Evolutionary conservation across 2,329 filamentous ascomycete genomes (phyloP).

Genomic region (Fusarium xyrophilum): DNA sequence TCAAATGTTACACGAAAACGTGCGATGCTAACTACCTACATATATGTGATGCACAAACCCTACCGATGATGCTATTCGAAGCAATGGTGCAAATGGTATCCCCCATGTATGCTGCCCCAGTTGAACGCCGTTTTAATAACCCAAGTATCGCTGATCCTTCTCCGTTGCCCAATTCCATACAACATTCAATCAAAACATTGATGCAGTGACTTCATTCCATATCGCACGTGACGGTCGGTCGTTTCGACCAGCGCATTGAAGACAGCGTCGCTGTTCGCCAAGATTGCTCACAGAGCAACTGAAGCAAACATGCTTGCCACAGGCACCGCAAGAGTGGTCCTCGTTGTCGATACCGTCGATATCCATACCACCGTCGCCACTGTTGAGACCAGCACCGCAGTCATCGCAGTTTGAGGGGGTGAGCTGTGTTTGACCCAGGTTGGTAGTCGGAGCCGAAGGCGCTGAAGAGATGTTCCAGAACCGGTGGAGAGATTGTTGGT

Average conservation of each 20-base stretch:
- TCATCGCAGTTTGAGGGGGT: slow-evolving; percentile 58
- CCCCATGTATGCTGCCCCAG: slow-evolving; percentile 8
- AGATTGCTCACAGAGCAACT: slow-evolving; percentile 66
- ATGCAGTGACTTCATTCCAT: slow-evolving; percentile 31
- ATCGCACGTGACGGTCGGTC: slow-evolving; percentile 24
- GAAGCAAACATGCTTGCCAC: slow-evolving; percentile 64
- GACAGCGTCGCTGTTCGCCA: slow-evolving; percentile 60
- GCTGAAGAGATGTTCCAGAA: slow-evolving; percentile 65
- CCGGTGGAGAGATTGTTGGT: slow-evolving; percentile 63
- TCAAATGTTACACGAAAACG: not conserved
- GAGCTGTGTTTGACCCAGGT: slow-evolving; percentile 16
- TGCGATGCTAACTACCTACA: not conserved
- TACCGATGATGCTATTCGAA: not conserved
- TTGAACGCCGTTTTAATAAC: not conserved
- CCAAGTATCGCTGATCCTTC: not conserved
- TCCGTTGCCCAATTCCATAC: not conserved
- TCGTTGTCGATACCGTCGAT: slow-evolving; percentile 44
- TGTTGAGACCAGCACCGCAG: slow-evolving; percentile 51
- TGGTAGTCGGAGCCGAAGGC: slow-evolving; percentile 41
- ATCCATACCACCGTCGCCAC: slow-evolving; percentile 47
- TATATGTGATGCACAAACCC: not conserved
- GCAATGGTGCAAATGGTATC: slow-evolving; percentile 23
- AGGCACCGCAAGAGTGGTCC: slow-evolving; percentile 54
- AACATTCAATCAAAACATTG: slow-evolving; percentile 29
- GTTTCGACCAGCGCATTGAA: slow-evolving; percentile 57